phyloP scores from a whole-genome alignment of 2,329 filamentous ascomycete species.

The Tetracladium maxilliforme region DNA sequence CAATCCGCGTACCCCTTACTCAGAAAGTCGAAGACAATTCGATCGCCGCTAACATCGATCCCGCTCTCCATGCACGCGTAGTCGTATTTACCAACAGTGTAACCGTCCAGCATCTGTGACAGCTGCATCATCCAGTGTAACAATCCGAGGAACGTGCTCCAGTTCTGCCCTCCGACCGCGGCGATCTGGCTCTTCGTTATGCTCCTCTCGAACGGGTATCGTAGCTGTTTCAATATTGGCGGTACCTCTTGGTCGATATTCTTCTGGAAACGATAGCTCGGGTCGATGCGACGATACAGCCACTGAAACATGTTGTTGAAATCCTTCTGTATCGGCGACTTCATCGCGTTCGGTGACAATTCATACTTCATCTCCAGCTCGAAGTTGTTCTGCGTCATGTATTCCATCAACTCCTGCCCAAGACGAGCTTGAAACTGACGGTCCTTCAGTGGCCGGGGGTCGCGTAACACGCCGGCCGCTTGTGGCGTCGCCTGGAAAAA shows the following conservation, averaged over 20 bases:
- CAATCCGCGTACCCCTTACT: slow-evolving; percentile 85
- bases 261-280: slow-evolving; percentile 84
- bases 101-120: slow-evolving; percentile 83
- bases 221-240: slow-evolving; percentile 77
- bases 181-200: slow-evolving; percentile 95
- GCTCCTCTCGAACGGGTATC: slow-evolving; percentile 88
- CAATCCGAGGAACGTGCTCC: slow-evolving; percentile 85
- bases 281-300: slow-evolving; percentile 92
- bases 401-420: slow-evolving; percentile 81
- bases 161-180: slow-evolving; percentile 92
- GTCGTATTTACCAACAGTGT: slow-evolving; percentile 65
- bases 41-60: slow-evolving; percentile 75
- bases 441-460: slow-evolving; percentile 78
- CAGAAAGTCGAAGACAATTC: slow-evolving; percentile 88
- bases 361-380: slow-evolving; percentile 96
- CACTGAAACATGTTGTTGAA: slow-evolving; percentile 98
- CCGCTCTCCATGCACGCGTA: slow-evolving; percentile 80
- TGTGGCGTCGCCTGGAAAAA: slow-evolving; percentile 86
- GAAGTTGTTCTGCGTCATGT: slow-evolving; percentile 85
- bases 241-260: slow-evolving; percentile 92
- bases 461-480: slow-evolving; percentile 67
- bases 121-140: slow-evolving; percentile 99
- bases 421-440: slow-evolving; percentile 67
- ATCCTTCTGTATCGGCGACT: slow-evolving; percentile 93
- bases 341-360: slow-evolving; percentile 79